Evolutionary conservation across 2,329 filamentous ascomycete genomes (phyloP).

Genomic region (Pestalotiopsis sp.): DNA sequence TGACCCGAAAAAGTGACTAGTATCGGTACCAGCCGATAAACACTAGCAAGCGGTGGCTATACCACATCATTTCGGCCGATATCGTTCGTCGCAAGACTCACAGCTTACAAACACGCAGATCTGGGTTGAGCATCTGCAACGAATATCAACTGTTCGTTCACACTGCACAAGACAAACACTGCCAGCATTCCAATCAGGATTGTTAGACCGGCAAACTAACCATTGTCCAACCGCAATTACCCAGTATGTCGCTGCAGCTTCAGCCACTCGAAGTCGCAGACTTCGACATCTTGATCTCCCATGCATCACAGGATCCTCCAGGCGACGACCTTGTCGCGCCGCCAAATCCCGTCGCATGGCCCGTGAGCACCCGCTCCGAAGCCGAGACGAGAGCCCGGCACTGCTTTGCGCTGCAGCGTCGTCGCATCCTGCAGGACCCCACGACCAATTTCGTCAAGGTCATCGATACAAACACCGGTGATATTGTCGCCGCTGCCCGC

Average conservation of each 20-base stretch:
- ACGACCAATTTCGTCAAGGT: conserved; percentile 21
- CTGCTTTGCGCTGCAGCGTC: conserved; percentile 19
- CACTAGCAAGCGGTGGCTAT: no score
- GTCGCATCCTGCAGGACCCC: conserved; percentile 17
- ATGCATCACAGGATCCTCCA: neutral
- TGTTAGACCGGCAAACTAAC: no score
- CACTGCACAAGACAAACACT: no score
- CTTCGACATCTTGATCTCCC: conserved; percentile 6
- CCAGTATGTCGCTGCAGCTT: neutral
- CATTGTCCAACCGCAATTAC: neutral
- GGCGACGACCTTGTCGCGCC: conserved; percentile 14
- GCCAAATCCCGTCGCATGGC: conserved; percentile 13
- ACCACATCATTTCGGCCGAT: no score
- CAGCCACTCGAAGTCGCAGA: conserved; percentile 1
- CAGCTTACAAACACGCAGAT: no score
- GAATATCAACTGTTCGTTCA: no score
- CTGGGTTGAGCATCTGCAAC: no score
- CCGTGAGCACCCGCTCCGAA: conserved; percentile 16
- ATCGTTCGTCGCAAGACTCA: no score
- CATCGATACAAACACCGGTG: conserved; percentile 13
- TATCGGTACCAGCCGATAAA: no score
- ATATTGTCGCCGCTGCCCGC: conserved; percentile 21
- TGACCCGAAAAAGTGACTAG: no score
- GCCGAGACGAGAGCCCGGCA: conserved; percentile 1
- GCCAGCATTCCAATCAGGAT: no score